Percentiles rank a stretch among this genome's conserved stretches.
Conservation (phyloP, 805 yeast species). For the Cyberlindnera japonica region DNA sequence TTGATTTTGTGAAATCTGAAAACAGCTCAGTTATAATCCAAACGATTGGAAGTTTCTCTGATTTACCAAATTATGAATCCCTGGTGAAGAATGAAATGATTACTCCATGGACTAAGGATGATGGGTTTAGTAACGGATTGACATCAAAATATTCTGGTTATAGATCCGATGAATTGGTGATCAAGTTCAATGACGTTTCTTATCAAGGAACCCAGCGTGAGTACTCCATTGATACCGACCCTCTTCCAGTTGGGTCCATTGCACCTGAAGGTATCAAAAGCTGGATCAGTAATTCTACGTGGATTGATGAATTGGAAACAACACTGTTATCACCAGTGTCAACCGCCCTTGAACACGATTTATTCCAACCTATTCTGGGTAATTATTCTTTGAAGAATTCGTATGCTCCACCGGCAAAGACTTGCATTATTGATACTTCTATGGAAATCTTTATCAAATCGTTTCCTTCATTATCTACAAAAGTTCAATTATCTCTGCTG, state of each 20-base stretch:
- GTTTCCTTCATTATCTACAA: constrained; percentile 67
- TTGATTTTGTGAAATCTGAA: constrained; percentile 22
- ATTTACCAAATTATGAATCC: constrained; percentile 28
- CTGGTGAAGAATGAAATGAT: constrained; percentile 14
- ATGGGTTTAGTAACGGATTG: constrained; percentile 48
- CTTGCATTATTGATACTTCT: constrained; percentile 67
- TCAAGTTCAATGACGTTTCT: constrained; percentile 22
- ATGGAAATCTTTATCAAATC: constrained; percentile 70
- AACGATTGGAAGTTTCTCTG: constrained; percentile 40
- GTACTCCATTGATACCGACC: constrained; percentile 18
- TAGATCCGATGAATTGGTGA: constrained; percentile 35
- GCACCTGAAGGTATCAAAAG: constrained; percentile 33
- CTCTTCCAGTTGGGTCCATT: constrained; percentile 26
- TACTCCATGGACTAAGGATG: constrained; percentile 28
- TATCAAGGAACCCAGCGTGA: constrained; percentile 10
- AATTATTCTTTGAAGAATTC: constrained; percentile 33
- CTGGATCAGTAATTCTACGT: constrained; percentile 29
- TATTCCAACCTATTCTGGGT: constrained; percentile 29
- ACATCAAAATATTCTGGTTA: constrained; percentile 43
- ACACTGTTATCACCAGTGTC: constrained; percentile 36
- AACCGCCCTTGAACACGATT: constrained; percentile 40
- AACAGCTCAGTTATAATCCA: constrained; percentile 32
- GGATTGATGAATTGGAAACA: constrained; percentile 35
- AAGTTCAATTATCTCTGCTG: constrained; percentile 83
- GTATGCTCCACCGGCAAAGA: constrained; percentile 42